These are phyloP conservation scores for Lepidium didymum DNA, from an alignment of 345 rosid genomes.

Conservation along the genomic window DNA sequence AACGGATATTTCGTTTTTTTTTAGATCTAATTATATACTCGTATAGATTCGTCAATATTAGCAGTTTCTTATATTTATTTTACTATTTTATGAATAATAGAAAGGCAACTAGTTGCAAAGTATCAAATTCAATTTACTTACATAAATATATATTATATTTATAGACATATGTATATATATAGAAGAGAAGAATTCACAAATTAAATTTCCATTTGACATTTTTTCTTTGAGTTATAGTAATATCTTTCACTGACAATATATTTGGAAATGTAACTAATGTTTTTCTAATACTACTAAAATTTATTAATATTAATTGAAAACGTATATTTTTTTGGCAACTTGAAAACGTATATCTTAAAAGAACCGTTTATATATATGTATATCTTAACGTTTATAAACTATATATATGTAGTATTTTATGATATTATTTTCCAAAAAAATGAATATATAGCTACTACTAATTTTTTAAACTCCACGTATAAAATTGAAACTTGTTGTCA, in stretches of 20 bases:
- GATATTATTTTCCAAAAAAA: too few relatives aligned
- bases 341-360: too few relatives aligned
- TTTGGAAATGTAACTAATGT: neutral
- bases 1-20: slow-evolving; percentile 12
- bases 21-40: neutral
- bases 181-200: neutral
- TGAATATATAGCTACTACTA: too few relatives aligned
- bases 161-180: too few relatives aligned
- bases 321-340: too few relatives aligned
- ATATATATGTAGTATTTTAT: too few relatives aligned
- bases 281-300: too few relatives aligned
- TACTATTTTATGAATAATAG: neutral
- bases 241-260: neutral
- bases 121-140: neutral
- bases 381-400: too few relatives aligned
- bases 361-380: too few relatives aligned
- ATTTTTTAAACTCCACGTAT: too few relatives aligned
- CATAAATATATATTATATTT: neutral
- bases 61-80: neutral
- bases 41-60: slow-evolving; percentile 5
- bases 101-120: neutral
- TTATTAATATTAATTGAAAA: too few relatives aligned
- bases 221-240: neutral
- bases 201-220: neutral
- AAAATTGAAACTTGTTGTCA: neutral